Evolutionary conservation across 345 rosid species (phyloP), one percentile per base, ranked within the genome.

Genomic region (Euphorbia peplus): DNA sequence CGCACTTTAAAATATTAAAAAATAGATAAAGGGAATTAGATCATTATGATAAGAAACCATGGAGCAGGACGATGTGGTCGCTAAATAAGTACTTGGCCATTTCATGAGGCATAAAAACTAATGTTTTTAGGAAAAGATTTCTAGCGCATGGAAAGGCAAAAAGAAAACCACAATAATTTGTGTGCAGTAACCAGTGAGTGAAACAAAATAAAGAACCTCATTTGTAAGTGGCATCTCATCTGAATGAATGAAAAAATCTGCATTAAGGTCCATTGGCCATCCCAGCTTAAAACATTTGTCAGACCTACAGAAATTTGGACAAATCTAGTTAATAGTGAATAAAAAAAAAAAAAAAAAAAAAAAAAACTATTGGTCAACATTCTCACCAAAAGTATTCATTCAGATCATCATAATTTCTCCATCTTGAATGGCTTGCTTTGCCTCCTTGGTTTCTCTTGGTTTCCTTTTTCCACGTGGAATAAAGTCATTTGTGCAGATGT

Each of bases 351-450:
- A 32, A 32, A 62, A 0, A 35, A 28, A 67, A 32, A 73, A 35
- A 68, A 77, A 30, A 69, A 66, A 64, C 15, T 62, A 63, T 25
- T 46, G 9, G 60, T 63, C 60, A 79, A 47, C 53, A 22, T 75
- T 76, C 82, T 81, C 72, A 95, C 99, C 99, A 95, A 70, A 95
- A 95, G 82, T 90, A 95, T 83, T 95, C 99, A 74, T 95, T 95
- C 61, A 95, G 71, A 75, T 95, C 99, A 80, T 95, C 99, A 72
- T 95, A 95, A 70, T 95, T 95, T 81, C 99, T 92, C 99, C 98
- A 92, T 79, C 68, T 87, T 52, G 99, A 90, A 84, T 92, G 98
- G 79, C 99, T 92, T 62, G 90, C 93, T 77, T 77, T 90, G 75
- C 99, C 98, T 64, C 74, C 77, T 79, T 82, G 78, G 84, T 87